Conservation (phyloP, 768 basidiomycete species). For the Suillus subalutaceus region DNA sequence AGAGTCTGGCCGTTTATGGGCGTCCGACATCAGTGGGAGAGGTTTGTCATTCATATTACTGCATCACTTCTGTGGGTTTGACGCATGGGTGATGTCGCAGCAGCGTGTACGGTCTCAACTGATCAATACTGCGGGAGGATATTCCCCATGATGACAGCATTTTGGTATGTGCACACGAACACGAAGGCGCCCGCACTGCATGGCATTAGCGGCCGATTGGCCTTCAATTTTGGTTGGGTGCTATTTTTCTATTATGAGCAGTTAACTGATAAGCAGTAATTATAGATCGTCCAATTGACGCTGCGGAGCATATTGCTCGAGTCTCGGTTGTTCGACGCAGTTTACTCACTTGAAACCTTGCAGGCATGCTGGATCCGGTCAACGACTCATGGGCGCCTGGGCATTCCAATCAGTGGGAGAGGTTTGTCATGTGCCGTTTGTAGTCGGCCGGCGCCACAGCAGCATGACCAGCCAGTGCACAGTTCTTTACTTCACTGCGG, state of each 20-base stretch:
- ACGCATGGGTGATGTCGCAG: neutral
- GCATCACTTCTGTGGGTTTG: neutral
- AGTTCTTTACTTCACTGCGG: neutral
- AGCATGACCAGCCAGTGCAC: neutral
- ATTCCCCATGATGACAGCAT: neutral
- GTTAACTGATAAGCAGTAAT: neutral
- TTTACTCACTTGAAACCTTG: neutral
- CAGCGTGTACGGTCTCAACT: neutral
- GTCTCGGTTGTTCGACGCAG: neutral
- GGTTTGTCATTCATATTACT: neutral
- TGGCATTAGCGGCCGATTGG: neutral
- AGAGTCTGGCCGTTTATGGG: neutral
- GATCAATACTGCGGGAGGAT: neutral
- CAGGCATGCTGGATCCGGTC: no score
- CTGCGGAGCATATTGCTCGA: neutral
- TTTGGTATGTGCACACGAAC: neutral
- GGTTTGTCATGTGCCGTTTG: neutral
- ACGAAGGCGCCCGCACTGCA: neutral
- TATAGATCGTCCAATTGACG: neutral
- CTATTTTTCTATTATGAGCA: neutral
- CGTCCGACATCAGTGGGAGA: conserved; percentile 2
- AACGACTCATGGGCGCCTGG: no score
- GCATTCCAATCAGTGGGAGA: neutral
- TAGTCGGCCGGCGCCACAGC: neutral
- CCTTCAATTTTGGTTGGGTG: no score